Percentiles rank a stretch among this genome's conserved stretches.
phyloP scores from a whole-genome alignment of 2,329 filamentous ascomycete species.

The Calonectria hongkongensis region DNA sequence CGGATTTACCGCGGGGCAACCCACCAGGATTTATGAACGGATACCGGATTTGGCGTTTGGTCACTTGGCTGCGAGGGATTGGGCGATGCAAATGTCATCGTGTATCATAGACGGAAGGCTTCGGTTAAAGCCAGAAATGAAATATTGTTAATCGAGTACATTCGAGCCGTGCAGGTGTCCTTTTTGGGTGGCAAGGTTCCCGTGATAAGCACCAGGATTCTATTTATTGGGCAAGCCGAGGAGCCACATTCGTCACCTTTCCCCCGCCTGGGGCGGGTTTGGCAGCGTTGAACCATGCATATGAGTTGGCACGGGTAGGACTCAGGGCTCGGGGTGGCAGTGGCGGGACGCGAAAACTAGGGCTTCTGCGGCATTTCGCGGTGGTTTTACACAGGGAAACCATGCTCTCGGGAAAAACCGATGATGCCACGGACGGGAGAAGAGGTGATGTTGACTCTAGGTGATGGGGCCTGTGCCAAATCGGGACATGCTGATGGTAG shows the following conservation, averaged over 20 bases:
- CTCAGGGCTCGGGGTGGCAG: not conserved
- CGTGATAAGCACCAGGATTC: slow-evolving; percentile 8
- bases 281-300: slow-evolving; percentile 14
- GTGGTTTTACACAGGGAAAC: not conserved
- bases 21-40: slow-evolving; percentile 25
- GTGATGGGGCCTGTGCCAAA: slow-evolving; percentile 17
- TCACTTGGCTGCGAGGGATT: not conserved
- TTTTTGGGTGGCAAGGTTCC: not conserved
- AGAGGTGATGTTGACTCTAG: slow-evolving; percentile 19
- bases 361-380: slow-evolving; percentile 2
- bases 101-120: slow-evolving; percentile 16
- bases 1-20: slow-evolving; percentile 32
- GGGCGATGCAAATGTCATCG: slow-evolving; percentile 22
- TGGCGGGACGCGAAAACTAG: not conserved
- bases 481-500: slow-evolving; percentile 4
- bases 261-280: not conserved
- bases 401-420: slow-evolving; percentile 13
- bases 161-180: not conserved
- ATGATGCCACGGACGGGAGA: slow-evolving; percentile 15
- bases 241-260: slow-evolving; percentile 15
- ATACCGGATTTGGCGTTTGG: slow-evolving; percentile 31
- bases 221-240: slow-evolving; percentile 5
- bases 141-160: slow-evolving; percentile 22
- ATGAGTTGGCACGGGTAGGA: slow-evolving; percentile 17
- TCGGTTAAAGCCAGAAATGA: slow-evolving; percentile 17